A percentile compares a stretch with the other conserved stretches of the same genome.
Conservation (phyloP, 495 filamentous ascomycete species). For the Aspergillus affinis region DNA sequence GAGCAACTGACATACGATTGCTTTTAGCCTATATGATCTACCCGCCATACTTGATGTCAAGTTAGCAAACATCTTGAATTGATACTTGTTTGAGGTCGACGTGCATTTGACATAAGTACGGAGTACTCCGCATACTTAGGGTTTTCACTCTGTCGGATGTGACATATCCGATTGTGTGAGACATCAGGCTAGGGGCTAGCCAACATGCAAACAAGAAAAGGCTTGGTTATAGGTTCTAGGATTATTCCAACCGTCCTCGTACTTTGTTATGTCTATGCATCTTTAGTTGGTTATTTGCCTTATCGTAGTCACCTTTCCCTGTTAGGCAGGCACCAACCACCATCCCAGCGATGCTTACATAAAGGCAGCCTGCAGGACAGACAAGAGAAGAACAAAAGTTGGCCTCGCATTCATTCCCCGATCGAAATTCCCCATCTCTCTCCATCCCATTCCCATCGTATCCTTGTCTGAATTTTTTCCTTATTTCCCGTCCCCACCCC, state of each 20-base stretch:
- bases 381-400: neutral
- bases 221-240: neutral
- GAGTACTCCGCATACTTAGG: neutral
- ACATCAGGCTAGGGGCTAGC: neutral
- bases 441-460: neutral
- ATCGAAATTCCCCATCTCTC: neutral
- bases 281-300: neutral
- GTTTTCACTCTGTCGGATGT: neutral
- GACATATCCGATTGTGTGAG: neutral
- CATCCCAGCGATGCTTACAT: neutral
- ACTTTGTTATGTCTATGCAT: neutral
- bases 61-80: neutral
- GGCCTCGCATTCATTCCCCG: neutral
- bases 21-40: neutral
- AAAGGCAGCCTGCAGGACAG: neutral
- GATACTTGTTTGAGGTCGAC: neutral
- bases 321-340: neutral
- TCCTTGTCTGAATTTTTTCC: neutral
- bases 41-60: neutral
- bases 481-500: neutral
- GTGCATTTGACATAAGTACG: neutral
- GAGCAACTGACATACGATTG: neutral
- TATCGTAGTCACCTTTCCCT: neutral
- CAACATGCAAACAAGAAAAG: neutral
- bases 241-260: neutral